Evolutionary conservation across 495 filamentous ascomycete genomes (phyloP), one percentile per base, ranked within the genome.

Genomic region (Melanomma pulvis-pyrius): DNA sequence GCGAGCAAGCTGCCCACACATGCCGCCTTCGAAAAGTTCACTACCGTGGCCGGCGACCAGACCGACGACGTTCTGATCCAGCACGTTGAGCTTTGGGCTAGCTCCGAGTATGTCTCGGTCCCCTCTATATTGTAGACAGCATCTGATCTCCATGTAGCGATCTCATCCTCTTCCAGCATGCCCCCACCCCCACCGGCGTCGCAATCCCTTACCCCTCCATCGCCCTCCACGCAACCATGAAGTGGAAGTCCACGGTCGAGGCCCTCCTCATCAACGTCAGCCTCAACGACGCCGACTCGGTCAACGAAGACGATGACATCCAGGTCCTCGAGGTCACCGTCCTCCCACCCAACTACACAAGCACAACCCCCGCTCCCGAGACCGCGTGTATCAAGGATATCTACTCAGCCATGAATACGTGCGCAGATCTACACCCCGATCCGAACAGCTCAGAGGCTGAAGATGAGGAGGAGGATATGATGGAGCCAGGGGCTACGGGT

Each of bases 341-440:
- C 15, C 82, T 93, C 34, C 90, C 90, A 0, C 74, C 73, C 15
- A 60, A 68, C 21, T 71, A 59, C 19, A 28, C 65, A 75, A 32
- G 13, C 53, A 73, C 74, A 8, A 74, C 72, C 3, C 59, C 73
- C 4, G 15, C 67, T n/a, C 49, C 71, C n/a, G 68, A 69, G 63
- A 73, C 26, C 70, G 68, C 30, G 56, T 77, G 79, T 7, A 81
- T 78, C 15, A 79, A 86, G 41, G 70, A 73, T 6, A 83, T 97
- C 12, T 98, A 89, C 80, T 80, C 83, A 2, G 92, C 92, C 2
- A 84, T 98, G 17, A 90, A 92, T 0, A 85, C 87, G 0, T 97
- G 94, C 78, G 90, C 92, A 15, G 90, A 97, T 71, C 77, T 98
- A 19, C 91, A 98, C 74, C 94, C 94, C 0, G 93, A 97, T 71